A percentile compares a stretch with the other conserved stretches of the same genome.
phyloP scores from a whole-genome alignment of 345 rosid genomes.

The Citrus unshiu region DNA sequence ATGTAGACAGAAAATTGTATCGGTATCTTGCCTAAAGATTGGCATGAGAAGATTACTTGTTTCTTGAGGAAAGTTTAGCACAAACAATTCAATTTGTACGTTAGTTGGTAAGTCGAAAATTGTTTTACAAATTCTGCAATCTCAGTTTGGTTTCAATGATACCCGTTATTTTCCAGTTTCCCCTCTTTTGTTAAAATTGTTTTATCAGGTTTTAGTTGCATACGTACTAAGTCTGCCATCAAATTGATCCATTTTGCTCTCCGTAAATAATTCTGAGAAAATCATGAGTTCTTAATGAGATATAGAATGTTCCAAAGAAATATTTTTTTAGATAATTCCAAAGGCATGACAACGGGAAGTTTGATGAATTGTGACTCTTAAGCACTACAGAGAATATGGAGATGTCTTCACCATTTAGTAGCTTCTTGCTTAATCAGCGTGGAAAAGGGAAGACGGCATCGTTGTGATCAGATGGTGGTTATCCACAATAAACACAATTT shows the following conservation, averaged over 20 bases:
- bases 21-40: slow-evolving; percentile 77
- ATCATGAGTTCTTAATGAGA: not conserved
- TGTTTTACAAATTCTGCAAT: slow-evolving; percentile 10
- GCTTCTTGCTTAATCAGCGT: not conserved
- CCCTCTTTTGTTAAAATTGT: not conserved
- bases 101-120: slow-evolving; percentile 24
- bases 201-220: not conserved
- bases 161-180: slow-evolving; percentile 12
- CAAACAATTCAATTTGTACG: slow-evolving; percentile 25
- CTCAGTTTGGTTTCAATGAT: slow-evolving; percentile 16
- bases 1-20: slow-evolving; percentile 74
- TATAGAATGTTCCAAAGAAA: not conserved
- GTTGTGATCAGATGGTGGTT: no score
- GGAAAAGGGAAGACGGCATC: no score
- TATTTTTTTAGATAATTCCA: not conserved
- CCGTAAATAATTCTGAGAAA: not conserved
- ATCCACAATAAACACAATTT: no score
- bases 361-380: not conserved
- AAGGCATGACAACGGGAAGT: not conserved
- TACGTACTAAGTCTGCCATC: not conserved
- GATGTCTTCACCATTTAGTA: not conserved
- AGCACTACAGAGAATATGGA: no score
- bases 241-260: not conserved
- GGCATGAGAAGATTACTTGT: slow-evolving; percentile 13
- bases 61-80: slow-evolving; percentile 18